A percentile compares a stretch with the other conserved stretches of the same genome.
Conservation (phyloP, 345 rosid genomes). For the Erodium maritimum region DNA sequence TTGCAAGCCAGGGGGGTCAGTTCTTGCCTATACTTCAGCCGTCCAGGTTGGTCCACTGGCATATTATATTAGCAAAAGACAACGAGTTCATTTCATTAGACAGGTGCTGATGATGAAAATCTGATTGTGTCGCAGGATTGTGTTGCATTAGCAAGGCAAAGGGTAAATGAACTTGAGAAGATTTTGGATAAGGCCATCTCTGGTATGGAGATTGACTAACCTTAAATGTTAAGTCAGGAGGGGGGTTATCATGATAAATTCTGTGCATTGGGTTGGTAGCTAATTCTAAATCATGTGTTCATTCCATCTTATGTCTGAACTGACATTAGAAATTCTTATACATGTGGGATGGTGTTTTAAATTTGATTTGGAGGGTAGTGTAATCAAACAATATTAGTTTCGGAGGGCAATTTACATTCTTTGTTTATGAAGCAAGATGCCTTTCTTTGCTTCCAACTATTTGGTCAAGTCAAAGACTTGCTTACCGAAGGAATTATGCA, state of each 20-base stretch:
- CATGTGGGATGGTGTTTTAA: no score
- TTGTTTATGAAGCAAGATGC: no score
- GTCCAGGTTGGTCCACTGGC: constrained; percentile 40
- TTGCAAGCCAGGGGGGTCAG: constrained; percentile 73
- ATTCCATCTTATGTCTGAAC: not conserved
- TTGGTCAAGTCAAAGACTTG: no score
- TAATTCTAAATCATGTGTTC: not conserved
- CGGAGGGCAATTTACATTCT: no score
- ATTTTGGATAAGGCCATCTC: constrained; percentile 46
- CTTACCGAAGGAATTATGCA: no score
- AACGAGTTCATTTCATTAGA: no score
- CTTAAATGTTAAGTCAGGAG: constrained; percentile 40
- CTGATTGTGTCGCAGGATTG: constrained; percentile 39
- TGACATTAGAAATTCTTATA: not conserved
- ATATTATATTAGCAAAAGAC: not conserved
- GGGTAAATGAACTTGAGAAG: constrained; percentile 37
- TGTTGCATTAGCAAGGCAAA: constrained; percentile 46
- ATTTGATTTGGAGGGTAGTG: no score
- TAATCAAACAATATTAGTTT: no score
- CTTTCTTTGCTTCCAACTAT: no score
- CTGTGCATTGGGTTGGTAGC: not conserved
- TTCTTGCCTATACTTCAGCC: constrained; percentile 53
- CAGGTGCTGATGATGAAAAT: not conserved
- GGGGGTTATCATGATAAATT: constrained; percentile 14
- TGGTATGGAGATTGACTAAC: constrained; percentile 40